A percentile compares a stretch with the other conserved stretches of the same genome.
Conservation (phyloP, 1,284 basidiomycete genomes). For the Cryptococcus sp. region DNA sequence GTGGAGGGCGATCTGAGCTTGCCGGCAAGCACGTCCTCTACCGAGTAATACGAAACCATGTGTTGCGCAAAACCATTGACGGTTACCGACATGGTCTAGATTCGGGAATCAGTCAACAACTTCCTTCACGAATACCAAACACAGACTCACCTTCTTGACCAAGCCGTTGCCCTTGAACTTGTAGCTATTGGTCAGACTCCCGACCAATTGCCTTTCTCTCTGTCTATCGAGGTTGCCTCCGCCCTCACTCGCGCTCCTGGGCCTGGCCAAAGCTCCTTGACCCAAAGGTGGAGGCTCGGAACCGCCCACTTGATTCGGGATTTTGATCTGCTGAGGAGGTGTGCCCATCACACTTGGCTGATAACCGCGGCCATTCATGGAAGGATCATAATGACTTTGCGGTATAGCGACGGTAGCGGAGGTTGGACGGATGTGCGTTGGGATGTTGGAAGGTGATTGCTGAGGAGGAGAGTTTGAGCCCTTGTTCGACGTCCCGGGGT, state of each 20-base stretch:
- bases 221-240: constrained; percentile 62
- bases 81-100: constrained; percentile 86
- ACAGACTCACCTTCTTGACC: constrained; percentile 81
- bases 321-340: neutral
- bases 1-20: constrained; percentile 84
- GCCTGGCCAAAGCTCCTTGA: constrained; percentile 32
- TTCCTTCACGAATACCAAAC: neutral
- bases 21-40: constrained; percentile 85
- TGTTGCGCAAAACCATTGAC: constrained; percentile 86
- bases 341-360: constrained; percentile 12
- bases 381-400: constrained; percentile 2
- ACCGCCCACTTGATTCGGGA: neutral
- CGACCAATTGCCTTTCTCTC: constrained; percentile 77
- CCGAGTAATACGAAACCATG: constrained; percentile 92
- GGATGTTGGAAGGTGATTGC: constrained; percentile 15
- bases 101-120: constrained; percentile 16
- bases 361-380: constrained; percentile 2
- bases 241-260: constrained; percentile 38
- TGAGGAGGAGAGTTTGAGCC: constrained; percentile 18
- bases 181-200: constrained; percentile 84
- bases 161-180: constrained; percentile 88
- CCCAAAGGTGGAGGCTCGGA: constrained; percentile 24
- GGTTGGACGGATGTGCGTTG: constrained; percentile 3
- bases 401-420: neutral
- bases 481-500: constrained; percentile 18